Percentiles rank a stretch among this genome's conserved stretches.
phyloP scores from a whole-genome alignment of 2,329 filamentous ascomycete species.

The Paracamarosporium sp. region DNA sequence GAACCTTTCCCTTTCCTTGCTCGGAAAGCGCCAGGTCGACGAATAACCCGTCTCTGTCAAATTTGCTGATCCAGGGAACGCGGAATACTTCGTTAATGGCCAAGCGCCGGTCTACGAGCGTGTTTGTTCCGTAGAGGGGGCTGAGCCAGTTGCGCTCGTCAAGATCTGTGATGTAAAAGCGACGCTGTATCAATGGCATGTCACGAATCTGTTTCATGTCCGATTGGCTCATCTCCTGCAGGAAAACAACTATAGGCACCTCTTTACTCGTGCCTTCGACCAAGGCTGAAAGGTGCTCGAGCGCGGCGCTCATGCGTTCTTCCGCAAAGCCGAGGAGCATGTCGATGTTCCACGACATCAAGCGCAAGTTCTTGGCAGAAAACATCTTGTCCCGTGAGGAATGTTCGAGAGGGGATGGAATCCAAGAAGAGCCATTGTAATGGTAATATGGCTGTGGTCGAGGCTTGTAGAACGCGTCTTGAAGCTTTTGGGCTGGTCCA shows the following conservation, averaged over 20 bases:
- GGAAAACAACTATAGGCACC: conserved; percentile 52
- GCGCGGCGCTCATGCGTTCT: conserved; percentile 51
- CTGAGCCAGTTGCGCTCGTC: conserved; percentile 53
- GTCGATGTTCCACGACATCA: conserved; percentile 60
- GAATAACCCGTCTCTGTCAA: conserved; percentile 63
- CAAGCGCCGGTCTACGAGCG: conserved; percentile 58
- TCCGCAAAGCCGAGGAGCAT: conserved; percentile 47
- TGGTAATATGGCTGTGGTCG: conserved; percentile 17
- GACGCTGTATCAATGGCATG: conserved; percentile 55
- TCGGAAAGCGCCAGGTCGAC: conserved; percentile 53
- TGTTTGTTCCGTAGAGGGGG: conserved; percentile 60
- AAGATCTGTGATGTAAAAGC: conserved; percentile 59
- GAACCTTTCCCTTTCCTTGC: conserved; percentile 13
- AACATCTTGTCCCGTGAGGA: neutral
- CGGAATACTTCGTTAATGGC: conserved; percentile 56
- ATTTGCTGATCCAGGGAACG: conserved; percentile 57
- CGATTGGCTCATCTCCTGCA: conserved; percentile 60
- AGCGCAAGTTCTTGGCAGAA: conserved; percentile 21
- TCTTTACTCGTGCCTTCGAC: conserved; percentile 24
- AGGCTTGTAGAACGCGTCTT: conserved; percentile 22
- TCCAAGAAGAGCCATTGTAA: conserved; percentile 8
- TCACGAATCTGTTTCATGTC: conserved; percentile 55
- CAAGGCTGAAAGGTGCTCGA: conserved; percentile 47
- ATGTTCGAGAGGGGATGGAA: neutral
- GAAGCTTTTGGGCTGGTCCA: conserved; percentile 18